A percentile compares a stretch with the other conserved stretches of the same genome.
phyloP scores from a whole-genome alignment of 2,329 filamentous ascomycete species.

The Curvularia verruculosa region DNA sequence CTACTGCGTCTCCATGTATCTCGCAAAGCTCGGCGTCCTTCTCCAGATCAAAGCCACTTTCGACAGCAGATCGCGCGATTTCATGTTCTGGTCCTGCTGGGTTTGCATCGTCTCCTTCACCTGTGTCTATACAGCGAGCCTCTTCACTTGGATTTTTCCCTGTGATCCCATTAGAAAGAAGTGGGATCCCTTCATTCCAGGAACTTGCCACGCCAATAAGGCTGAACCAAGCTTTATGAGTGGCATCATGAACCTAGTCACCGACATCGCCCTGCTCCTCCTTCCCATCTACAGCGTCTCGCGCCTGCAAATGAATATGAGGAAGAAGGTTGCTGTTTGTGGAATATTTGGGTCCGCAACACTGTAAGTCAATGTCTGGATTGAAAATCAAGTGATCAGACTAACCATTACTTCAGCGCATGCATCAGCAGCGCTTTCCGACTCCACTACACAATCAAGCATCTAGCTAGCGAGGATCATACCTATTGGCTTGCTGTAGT shows the following conservation, averaged over 20 bases:
- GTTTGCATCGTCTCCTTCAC: slow-evolving; percentile 18
- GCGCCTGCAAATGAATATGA: neutral
- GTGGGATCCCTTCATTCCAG: slow-evolving; percentile 20
- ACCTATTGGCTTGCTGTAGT: slow-evolving; percentile 19
- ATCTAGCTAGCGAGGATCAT: slow-evolving; percentile 13
- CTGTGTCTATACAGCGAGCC: slow-evolving; percentile 15
- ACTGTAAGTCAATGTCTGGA: neutral
- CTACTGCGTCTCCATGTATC: slow-evolving; percentile 22
- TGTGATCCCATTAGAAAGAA: slow-evolving; percentile 26
- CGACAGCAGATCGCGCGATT: slow-evolving; percentile 4
- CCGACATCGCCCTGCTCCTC: neutral
- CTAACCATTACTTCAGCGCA: slow-evolving; percentile 9
- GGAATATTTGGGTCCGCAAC: neutral
- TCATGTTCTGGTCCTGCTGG: slow-evolving; percentile 24
- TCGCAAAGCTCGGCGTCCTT: slow-evolving; percentile 22
- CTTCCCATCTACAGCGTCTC: slow-evolving; percentile 1
- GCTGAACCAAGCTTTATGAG: slow-evolving; percentile 8
- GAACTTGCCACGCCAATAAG: slow-evolving; percentile 26
- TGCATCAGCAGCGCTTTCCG: slow-evolving; percentile 3
- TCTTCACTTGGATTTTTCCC: slow-evolving; percentile 10
- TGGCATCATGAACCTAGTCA: slow-evolving; percentile 27
- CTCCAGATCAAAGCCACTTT: slow-evolving; percentile 25
- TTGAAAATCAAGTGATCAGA: no score
- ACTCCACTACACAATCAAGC: slow-evolving; percentile 6
- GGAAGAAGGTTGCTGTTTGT: slow-evolving; percentile 15